Conservation (phyloP, 2,329 filamentous ascomycete species). For the Biscogniauxia mediterranea region DNA sequence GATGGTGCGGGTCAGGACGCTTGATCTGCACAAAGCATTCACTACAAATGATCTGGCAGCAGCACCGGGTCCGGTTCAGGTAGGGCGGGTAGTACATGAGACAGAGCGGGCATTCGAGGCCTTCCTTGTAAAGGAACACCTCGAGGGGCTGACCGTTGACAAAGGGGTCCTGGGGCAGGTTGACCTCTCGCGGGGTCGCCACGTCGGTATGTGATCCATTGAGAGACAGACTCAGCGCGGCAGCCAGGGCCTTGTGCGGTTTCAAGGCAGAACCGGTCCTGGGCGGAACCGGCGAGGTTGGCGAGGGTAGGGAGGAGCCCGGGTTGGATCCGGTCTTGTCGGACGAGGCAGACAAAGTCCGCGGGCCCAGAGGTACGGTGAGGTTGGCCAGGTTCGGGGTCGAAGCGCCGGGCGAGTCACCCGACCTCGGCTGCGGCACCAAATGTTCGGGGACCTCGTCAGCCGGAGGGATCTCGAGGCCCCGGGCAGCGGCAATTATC, state of each 20-base stretch:
- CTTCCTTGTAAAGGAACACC: constrained; percentile 89
- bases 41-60: constrained; percentile 93
- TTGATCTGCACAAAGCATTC: constrained; percentile 99
- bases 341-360: constrained; percentile 77
- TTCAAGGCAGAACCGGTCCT: constrained; percentile 65
- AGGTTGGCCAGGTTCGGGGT: constrained; percentile 66
- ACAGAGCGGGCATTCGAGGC: constrained; percentile 90
- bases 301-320: constrained; percentile 59
- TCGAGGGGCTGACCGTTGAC: constrained; percentile 95
- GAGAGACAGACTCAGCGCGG: constrained; percentile 72
- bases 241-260: constrained; percentile 80
- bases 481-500: constrained; percentile 85
- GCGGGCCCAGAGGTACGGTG: constrained; percentile 74
- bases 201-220: constrained; percentile 72
- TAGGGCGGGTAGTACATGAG: constrained; percentile 95
- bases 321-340: constrained; percentile 63
- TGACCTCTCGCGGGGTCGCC: constrained; percentile 67
- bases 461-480: constrained; percentile 77
- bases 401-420: constrained; percentile 49
- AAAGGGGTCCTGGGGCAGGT: constrained; percentile 76
- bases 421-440: constrained; percentile 45
- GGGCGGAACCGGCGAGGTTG: constrained; percentile 47
- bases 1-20: constrained; percentile 73
- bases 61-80: constrained; percentile 90
- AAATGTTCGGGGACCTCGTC: constrained; percentile 74